Evolutionary conservation across 495 filamentous ascomycete genomes (phyloP), one percentile per base, ranked within the genome.

Genomic region (Penicillium goetzii): DNA sequence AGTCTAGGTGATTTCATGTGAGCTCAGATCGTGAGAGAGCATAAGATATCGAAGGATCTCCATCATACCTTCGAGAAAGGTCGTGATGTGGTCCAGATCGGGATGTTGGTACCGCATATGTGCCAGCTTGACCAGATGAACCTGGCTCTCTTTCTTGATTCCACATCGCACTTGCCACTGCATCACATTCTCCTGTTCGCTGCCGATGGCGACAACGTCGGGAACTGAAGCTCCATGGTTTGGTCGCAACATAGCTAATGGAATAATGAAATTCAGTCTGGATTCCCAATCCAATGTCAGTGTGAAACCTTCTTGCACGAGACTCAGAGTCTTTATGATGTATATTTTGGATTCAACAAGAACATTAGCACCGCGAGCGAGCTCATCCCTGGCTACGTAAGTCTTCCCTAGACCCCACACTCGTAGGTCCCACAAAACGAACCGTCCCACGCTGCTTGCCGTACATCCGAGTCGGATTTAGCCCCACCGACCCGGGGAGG

Each of bases 21-120:
- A 45, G 17, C 6, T 50, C 1, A 49, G 4, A 47, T 4, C 1
- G 11, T 23, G 9, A 45, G 19, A 56, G 9, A 59, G 51, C 6
- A n/a, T 26, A 9, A 50, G 15, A 28, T 23, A 14, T 11, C 4
- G 15, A 50, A 4, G 19, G 21, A 14, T 10, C 25, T 7, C 21
- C 17, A 15, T 5, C 43, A 21, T 58, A 64, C 68, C 64, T 26
- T 62, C 38, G 14, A 83, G 60, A 52, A 83, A 84, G 2, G 61
- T 68, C 3, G 76, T 79, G 30, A 83, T 82, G 45, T 77, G 61
- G 0, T 74, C 65, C 8, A 83, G 67, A 58, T 84, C 74, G 0
- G 80, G 76, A 61, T 83, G 81, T 47, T 83, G 81, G 63, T 84
- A 84, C 3, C 81, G 73, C 78, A 83, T 82, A 56, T 84, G 82